Percentiles rank a stretch among this genome's conserved stretches.
Conservation (phyloP, 805 yeast species). For the Saccharomycopsis fodiens region DNA sequence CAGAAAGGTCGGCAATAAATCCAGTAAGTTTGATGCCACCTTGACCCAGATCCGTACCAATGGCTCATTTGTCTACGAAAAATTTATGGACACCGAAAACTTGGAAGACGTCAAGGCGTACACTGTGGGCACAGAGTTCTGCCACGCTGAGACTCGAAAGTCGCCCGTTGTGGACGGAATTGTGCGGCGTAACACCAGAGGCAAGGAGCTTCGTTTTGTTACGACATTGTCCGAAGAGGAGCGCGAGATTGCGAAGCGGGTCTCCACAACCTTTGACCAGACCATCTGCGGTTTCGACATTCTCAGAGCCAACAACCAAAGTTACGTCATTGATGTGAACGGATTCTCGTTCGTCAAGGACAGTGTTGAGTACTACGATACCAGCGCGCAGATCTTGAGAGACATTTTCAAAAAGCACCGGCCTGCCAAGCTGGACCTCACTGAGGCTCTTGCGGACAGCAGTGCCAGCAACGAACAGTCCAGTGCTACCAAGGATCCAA, state of each 20-base stretch:
- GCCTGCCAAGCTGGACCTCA: constrained; percentile 23
- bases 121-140: constrained; percentile 83
- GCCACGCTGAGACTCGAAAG: constrained; percentile 98
- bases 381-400: constrained; percentile 70
- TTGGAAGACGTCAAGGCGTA: constrained; percentile 98
- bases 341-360: constrained; percentile 98
- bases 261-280: constrained; percentile 73
- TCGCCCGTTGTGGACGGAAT: constrained; percentile 99
- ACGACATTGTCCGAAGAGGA: constrained; percentile 75
- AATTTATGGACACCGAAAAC: constrained; percentile 96
- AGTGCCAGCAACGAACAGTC: neutral
- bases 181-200: constrained; percentile 93
- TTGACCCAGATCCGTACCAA: constrained; percentile 69
- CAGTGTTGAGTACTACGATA: constrained; percentile 76
- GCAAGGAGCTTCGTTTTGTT: constrained; percentile 89
- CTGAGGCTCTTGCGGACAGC: neutral
- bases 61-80: constrained; percentile 88
- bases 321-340: constrained; percentile 94
- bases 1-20: constrained; percentile 93
- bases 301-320: constrained; percentile 77
- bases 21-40: constrained; percentile 89
- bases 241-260: constrained; percentile 69
- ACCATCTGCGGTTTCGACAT: constrained; percentile 96
- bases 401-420: constrained; percentile 42
- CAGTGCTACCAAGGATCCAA: neutral